phyloP scores from a whole-genome alignment of 345 rosid species.

The Cardamine chenopodiifolia region DNA sequence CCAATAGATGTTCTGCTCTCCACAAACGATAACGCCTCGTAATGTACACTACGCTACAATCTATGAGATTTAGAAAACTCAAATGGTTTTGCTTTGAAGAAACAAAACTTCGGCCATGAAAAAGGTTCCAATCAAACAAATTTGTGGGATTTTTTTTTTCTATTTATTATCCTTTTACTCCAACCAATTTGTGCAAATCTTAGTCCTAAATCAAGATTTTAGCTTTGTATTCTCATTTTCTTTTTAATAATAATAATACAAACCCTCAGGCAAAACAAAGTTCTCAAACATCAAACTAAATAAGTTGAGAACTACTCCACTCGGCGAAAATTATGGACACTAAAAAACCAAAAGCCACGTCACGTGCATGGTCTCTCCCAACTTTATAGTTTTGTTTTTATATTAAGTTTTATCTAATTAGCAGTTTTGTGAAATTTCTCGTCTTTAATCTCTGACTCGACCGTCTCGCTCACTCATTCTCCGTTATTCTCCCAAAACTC shows the following conservation, averaged over 20 bases:
- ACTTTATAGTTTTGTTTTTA: not conserved
- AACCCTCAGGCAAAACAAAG: not conserved
- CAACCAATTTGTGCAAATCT: too few relatives aligned
- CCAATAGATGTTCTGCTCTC: too few relatives aligned
- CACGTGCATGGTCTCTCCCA: slow-evolving; percentile 25
- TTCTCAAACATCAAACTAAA: not conserved
- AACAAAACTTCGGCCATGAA: too few relatives aligned
- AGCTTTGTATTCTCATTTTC: not conserved
- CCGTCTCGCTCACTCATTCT: slow-evolving; percentile 29
- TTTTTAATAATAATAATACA: not conserved
- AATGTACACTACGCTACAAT: too few relatives aligned
- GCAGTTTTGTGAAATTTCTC: not conserved
- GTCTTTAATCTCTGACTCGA: slow-evolving; percentile 19
- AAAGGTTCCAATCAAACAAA: too few relatives aligned
- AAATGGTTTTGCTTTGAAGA: too few relatives aligned
- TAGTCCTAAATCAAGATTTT: not conserved
- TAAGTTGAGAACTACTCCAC: not conserved
- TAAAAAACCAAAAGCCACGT: slow-evolving; percentile 13
- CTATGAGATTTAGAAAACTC: too few relatives aligned
- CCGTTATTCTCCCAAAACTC: not conserved
- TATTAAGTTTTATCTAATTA: slow-evolving; percentile 4
- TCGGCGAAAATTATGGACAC: not conserved
- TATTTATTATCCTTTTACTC: too few relatives aligned
- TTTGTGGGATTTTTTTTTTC: too few relatives aligned
- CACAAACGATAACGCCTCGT: too few relatives aligned